A percentile compares a stretch with the other conserved stretches of the same genome.
Conservation (phyloP, 352 stramenopile genomes). For the Pythium volutum region DNA sequence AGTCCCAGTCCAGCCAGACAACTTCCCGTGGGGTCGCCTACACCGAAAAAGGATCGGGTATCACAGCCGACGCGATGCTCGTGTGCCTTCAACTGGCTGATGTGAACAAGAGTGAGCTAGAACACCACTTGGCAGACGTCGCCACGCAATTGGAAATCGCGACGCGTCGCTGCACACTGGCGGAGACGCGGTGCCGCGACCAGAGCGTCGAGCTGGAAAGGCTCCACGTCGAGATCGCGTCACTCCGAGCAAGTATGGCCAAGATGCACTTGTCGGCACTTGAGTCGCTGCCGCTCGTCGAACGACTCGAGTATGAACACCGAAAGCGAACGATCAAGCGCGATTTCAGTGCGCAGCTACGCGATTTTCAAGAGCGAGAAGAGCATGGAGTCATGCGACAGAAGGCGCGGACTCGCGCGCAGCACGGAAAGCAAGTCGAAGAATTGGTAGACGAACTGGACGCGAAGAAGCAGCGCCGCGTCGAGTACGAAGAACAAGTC, state of each 20-base stretch:
- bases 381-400: constrained; percentile 59
- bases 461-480: constrained; percentile 42
- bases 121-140: constrained; percentile 35
- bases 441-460: constrained; percentile 62
- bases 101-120: constrained; percentile 39
- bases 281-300: constrained; percentile 26
- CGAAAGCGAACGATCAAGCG: constrained; percentile 58
- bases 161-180: constrained; percentile 24
- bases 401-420: constrained; percentile 59
- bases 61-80: constrained; percentile 43
- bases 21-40: background rate
- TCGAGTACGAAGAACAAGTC: constrained; percentile 62
- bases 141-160: constrained; percentile 34
- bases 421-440: constrained; percentile 63
- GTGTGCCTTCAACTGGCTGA: constrained; percentile 48
- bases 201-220: constrained; percentile 22
- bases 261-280: constrained; percentile 34
- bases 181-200: constrained; percentile 21
- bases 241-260: constrained; percentile 25
- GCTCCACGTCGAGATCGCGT: constrained; percentile 32
- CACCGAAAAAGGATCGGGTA: background rate
- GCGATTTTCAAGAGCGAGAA: constrained; percentile 68
- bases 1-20: background rate
- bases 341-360: constrained; percentile 62
- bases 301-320: constrained; percentile 56